Conservation (phyloP, 2,329 filamentous ascomycete species). For the Aspergillus flavus region DNA sequence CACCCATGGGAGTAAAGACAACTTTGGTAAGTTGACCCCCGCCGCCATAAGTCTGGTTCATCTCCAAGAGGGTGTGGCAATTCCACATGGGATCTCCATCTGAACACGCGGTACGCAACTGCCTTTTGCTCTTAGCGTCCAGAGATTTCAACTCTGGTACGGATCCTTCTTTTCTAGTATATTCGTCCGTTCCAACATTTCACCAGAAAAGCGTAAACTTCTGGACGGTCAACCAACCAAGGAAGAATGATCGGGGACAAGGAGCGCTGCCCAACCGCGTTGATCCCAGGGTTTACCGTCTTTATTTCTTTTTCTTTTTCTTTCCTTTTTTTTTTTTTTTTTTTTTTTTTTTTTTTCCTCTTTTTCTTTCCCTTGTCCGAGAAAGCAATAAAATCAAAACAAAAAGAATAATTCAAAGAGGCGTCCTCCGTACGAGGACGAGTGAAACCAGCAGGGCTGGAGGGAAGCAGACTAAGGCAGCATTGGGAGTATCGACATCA, state of each 20-base stretch:
- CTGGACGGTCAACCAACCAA: background rate
- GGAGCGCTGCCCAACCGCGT: background rate
- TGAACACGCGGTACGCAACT: constrained; percentile 3
- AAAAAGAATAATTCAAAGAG: background rate
- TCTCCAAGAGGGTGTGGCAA: background rate
- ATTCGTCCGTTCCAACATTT: constrained; percentile 1
- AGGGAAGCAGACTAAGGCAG: background rate
- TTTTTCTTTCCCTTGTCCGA: background rate
- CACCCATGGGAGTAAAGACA: background rate
- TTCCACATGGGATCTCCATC: background rate
- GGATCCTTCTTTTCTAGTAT: constrained; percentile 1
- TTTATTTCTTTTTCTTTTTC: no score
- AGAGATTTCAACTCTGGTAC: no score
- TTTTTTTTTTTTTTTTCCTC: no score
- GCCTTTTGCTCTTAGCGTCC: background rate
- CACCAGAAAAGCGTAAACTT: background rate
- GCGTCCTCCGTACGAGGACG: background rate
- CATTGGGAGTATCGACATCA: background rate
- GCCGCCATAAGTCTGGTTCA: background rate
- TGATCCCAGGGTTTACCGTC: background rate
- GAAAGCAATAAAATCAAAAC: no score
- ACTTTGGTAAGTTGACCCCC: no score
- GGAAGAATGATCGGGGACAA: background rate
- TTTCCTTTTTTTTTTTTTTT: no score
- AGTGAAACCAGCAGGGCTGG: constrained; percentile 1